Evolutionary conservation across 805 yeast genomes (phyloP).

Genomic region (Myxozyma nipponensis): DNA sequence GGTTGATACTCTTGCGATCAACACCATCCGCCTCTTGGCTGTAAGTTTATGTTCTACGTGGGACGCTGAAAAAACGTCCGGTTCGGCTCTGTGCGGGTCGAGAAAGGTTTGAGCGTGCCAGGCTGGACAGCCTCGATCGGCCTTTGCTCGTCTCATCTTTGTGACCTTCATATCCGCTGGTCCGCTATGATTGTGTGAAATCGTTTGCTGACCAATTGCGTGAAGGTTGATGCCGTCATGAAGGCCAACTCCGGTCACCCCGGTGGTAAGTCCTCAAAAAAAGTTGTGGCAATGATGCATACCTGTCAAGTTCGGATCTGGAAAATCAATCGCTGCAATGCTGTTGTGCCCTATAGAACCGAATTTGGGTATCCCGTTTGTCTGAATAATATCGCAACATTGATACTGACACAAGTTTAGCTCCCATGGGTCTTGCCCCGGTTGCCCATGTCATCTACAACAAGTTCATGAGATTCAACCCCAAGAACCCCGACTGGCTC

Average conservation of each 20-base stretch:
- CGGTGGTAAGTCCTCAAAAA: slow-evolving; percentile 50
- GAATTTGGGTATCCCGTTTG: neutral
- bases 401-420: slow-evolving; percentile 37
- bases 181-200: neutral
- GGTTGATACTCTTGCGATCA: slow-evolving; percentile 70
- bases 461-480: slow-evolving; percentile 77
- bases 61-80: too few relatives aligned
- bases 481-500: slow-evolving; percentile 87
- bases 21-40: slow-evolving; percentile 84
- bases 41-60: slow-evolving; percentile 38
- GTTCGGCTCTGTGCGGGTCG: too few relatives aligned
- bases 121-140: too few relatives aligned
- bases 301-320: too few relatives aligned
- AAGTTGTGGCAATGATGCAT: too few relatives aligned
- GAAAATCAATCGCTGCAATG: neutral
- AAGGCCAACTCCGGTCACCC: slow-evolving; percentile 97
- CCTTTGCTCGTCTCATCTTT: too few relatives aligned
- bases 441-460: slow-evolving; percentile 82
- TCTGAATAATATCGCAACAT: neutral
- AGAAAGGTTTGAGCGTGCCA: too few relatives aligned
- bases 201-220: slow-evolving; percentile 10
- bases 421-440: slow-evolving; percentile 97
- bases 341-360: neutral
- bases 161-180: too few relatives aligned
- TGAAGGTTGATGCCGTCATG: slow-evolving; percentile 70